Conservation (phyloP, 2,329 filamentous ascomycete species). For the Beauveria asiatica region DNA sequence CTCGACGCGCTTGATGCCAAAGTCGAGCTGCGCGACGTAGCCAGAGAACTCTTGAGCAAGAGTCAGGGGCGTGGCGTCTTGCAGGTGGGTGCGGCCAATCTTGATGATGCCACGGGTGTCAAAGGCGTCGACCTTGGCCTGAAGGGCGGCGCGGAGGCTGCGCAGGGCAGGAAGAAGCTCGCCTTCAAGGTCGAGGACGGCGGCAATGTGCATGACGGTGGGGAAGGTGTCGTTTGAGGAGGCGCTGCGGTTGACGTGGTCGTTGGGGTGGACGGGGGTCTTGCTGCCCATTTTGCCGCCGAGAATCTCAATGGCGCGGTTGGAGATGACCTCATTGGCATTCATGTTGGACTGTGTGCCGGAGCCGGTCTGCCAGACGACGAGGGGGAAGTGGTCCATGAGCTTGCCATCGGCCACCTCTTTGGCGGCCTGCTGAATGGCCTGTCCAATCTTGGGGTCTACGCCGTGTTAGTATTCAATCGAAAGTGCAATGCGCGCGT, state of each 20-base stretch:
- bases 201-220: constrained; percentile 98
- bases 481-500: too few species aligned
- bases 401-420: constrained; percentile 94
- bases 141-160: constrained; percentile 73
- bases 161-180: constrained; percentile 74
- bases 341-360: constrained; percentile 99
- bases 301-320: constrained; percentile 95
- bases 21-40: constrained; percentile 90
- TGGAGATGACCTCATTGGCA: constrained; percentile 99
- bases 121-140: constrained; percentile 84
- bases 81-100: constrained; percentile 94
- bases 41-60: constrained; percentile 96
- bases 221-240: constrained; percentile 99
- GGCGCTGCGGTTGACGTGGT: constrained; percentile 98
- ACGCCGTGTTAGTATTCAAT: constrained; percentile 32
- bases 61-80: constrained; percentile 92
- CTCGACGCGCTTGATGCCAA: constrained; percentile 80
- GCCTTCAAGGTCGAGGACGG: constrained; percentile 85
- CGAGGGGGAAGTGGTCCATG: constrained; percentile 93
- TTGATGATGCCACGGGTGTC: constrained; percentile 87
- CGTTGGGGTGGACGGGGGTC: constrained; percentile 98
- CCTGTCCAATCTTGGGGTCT: constrained; percentile 76
- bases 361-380: constrained; percentile 98
- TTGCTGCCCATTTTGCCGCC: constrained; percentile 91
- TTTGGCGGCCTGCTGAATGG: constrained; percentile 87